Evolutionary conservation across 176 grass and related monocot genomes (phyloP), one percentile per base, ranked within the genome.

Genomic region (Oryza glaberrima): DNA sequence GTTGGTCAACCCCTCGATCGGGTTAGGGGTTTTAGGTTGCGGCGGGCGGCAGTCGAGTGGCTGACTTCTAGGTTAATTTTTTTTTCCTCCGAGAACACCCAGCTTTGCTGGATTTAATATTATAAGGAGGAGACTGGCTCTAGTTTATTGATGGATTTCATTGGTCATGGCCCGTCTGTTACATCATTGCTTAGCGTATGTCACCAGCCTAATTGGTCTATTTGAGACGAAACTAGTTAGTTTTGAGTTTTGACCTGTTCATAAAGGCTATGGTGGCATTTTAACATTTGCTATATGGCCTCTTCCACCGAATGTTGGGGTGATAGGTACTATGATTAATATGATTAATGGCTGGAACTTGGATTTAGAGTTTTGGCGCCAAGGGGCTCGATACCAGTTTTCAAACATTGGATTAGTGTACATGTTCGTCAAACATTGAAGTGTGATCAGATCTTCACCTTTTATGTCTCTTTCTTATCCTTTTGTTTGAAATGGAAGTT

Each of bases 341-440:
- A 52, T 25, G 14, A 12, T 38, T 36, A 36, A 32, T 15, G 8
- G 3, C 15, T 73, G 41, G 71, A 7, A 51, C 9, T 85, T 75
- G 17, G 67, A 23, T 32, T 32, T 47, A 5, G 25, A 6, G 12
- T 23, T 5, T 67, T 86, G 54, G 70, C 8, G 2, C 20, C 3
- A 22, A 73, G 15, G 38, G 28, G 14, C 26, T 58, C 5, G 1
- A 3, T 45, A 11, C 32, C 73, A 11, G 15, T 73, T 74, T 20
- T 20, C 44, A 13, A 75, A 44, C 46, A 6, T 34, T 30, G 30
- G 32, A 30, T 76, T 20, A 17, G 73, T 60, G 34, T 44, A 45
- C 73, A 46, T 34, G 35, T 44, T 85, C 11, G 77, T 75, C 60
- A 75, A 73, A 54, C 70, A 74, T 67, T 45, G 60, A 48, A 52